These are phyloP conservation scores for Pseudodiploospora longispora DNA, from an alignment of 2,329 filamentous ascomycete genomes.

Conservation along the genomic window DNA sequence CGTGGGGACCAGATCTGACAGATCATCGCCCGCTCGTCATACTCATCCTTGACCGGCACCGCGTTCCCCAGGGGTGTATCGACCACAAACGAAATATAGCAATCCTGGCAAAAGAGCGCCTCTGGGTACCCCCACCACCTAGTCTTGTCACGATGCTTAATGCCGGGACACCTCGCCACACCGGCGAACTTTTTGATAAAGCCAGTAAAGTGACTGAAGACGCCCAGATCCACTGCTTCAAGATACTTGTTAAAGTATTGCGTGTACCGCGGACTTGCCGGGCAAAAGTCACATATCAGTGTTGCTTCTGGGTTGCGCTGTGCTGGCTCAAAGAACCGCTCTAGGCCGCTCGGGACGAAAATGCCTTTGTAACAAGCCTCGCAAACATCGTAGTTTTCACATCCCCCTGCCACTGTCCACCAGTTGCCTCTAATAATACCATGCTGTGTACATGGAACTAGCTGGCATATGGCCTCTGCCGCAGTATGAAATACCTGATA, in stretches of 20 bases:
- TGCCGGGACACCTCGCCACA: constrained; percentile 20
- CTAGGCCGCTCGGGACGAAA: constrained; percentile 17
- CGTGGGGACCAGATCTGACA: constrained; percentile 31
- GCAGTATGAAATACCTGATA: constrained; percentile 20
- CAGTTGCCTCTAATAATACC: constrained; percentile 24
- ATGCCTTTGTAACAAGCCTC: constrained; percentile 25
- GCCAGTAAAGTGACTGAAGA: constrained; percentile 21
- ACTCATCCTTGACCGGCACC: constrained; percentile 17
- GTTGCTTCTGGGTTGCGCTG: constrained; percentile 10
- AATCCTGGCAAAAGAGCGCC: constrained; percentile 25
- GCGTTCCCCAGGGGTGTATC: constrained; percentile 18
- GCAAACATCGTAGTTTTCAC: constrained; percentile 20
- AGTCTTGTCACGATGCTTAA: constrained; percentile 15
- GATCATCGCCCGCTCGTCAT: constrained; percentile 18
- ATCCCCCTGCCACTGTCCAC: constrained; percentile 22
- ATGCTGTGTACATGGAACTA: constrained; percentile 18
- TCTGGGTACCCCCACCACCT: constrained; percentile 29
- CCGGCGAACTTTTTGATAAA: constrained; percentile 21
- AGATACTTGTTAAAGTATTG: constrained; percentile 18
- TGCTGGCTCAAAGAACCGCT: constrained; percentile 20
- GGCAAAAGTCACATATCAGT: constrained; percentile 24
- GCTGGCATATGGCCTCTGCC: constrained; percentile 12
- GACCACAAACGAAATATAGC: constrained; percentile 22
- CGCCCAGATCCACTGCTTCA: constrained; percentile 23
- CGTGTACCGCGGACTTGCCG: constrained; percentile 15